phyloP scores from a whole-genome alignment of 2,329 filamentous ascomycete species.

The Colletotrichum brevisporum region DNA sequence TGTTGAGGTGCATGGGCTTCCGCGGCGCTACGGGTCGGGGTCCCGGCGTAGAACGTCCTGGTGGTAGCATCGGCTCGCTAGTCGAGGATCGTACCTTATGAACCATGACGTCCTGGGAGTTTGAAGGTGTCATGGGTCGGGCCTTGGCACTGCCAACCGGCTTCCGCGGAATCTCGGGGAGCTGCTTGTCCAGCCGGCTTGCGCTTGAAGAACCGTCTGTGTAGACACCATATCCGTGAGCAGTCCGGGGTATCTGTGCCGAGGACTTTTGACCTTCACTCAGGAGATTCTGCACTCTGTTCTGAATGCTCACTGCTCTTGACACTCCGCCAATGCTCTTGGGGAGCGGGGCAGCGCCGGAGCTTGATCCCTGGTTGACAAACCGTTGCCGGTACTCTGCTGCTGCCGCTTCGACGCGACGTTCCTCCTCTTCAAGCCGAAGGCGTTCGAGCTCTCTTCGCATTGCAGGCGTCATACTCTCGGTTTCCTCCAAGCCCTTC shows the following conservation, averaged over 20 bases:
- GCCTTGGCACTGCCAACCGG: conserved; percentile 56
- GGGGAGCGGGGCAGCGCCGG: conserved; percentile 59
- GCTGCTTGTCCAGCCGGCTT: conserved; percentile 54
- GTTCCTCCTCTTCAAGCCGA: conserved; percentile 88
- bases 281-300: conserved; percentile 87
- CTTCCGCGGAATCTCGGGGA: conserved; percentile 66
- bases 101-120: conserved; percentile 38
- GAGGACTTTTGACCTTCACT: conserved; percentile 79
- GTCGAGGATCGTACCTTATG: conserved; percentile 41
- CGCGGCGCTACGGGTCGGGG: conserved; percentile 69
- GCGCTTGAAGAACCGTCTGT: conserved; percentile 68
- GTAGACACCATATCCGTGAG: conserved; percentile 91
- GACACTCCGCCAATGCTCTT: conserved; percentile 72
- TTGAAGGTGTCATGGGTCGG: conserved; percentile 47
- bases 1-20: conserved; percentile 74
- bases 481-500: conserved; percentile 71
- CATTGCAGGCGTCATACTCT: conserved; percentile 87
- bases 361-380: conserved; percentile 64
- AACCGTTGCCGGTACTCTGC: conserved; percentile 88
- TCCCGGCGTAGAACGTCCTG: conserved; percentile 42
- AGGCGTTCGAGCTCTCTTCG: conserved; percentile 89
- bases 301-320: conserved; percentile 88
- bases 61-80: conserved; percentile 43
- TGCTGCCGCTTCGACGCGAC: conserved; percentile 87
- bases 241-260: conserved; percentile 74